Conservation (phyloP, 2,329 filamentous ascomycete species). For the Orbilia oligospora region DNA sequence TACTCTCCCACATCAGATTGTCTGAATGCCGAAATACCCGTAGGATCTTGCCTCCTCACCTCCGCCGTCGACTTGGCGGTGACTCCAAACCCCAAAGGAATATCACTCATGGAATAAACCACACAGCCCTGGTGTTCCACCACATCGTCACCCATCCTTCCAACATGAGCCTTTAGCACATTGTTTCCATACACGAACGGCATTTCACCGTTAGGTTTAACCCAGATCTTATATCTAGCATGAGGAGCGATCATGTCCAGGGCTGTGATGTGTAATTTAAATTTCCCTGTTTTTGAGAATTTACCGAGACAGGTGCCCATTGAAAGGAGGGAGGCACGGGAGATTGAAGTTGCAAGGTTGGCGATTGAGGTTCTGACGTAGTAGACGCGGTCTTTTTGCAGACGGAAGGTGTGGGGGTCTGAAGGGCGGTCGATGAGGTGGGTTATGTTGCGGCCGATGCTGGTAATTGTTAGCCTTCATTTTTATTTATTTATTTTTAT, state of each 20-base stretch:
- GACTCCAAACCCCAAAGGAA: conserved; percentile 88
- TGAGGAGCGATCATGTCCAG: conserved; percentile 90
- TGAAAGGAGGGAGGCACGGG: conserved; percentile 84
- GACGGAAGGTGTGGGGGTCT: conserved; percentile 87
- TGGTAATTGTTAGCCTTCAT: too few relatives aligned
- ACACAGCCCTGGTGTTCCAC: conserved; percentile 94
- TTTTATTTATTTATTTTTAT: too few relatives aligned
- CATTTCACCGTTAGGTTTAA: conserved; percentile 97
- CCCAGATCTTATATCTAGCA: conserved; percentile 96
- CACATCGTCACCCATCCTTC: conserved; percentile 89
- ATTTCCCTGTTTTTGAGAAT: conserved; percentile 97
- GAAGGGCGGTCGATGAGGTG: conserved; percentile 78
- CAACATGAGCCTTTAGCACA: conserved; percentile 84
- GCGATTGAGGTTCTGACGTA: conserved; percentile 91
- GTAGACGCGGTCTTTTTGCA: conserved; percentile 87
- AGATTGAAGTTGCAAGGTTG: conserved; percentile 89
- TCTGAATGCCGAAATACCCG: conserved; percentile 87
- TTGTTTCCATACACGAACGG: conserved; percentile 96
- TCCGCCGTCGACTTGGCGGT: conserved; percentile 90
- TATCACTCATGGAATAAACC: conserved; percentile 92
- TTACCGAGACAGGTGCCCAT: conserved; percentile 94
- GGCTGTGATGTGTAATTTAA: conserved; percentile 92
- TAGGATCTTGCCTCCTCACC: conserved; percentile 86
- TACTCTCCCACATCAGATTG: conserved; percentile 97
- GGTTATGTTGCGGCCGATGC: conserved; percentile 72